Base-by-base conservation (phyloP, 202 grass and related monocot species). In the Sporobolus alterniflorus region DNA sequence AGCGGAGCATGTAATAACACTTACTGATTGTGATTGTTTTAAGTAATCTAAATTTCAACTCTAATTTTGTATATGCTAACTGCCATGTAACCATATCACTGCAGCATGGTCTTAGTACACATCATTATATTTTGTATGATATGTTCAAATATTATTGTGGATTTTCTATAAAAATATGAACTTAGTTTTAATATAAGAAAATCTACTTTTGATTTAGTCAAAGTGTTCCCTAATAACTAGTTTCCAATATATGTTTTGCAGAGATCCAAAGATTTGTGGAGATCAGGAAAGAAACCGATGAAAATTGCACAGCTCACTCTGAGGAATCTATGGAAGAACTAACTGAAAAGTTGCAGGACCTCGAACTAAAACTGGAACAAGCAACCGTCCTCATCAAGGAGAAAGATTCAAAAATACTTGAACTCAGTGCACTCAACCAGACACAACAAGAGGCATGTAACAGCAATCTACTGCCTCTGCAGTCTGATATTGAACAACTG, bases 241-340 rank as follows among this genome's bases (percentile, higher is more conserved):
- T 82, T 78, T 12, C 26, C 61, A 49, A 18, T 79, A 67, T 78
- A 64, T 83, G 28, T 83, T 71, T 77, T 83, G 39, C 91, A 99
- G 97, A 96, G 83, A 85, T 99, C 57, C 81, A 92, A 83, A 96
- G 92, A 69, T 89, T 93, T 41, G 50, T 77, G 39, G 88, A 90
- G 65, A 92, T 96, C 17, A 70, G 81, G 16, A 76, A 78, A 79
- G 89, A 89, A 59, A 52, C 34, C 15, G 76, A 47, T 3, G 84
- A 88, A 41, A 74, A 83, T 56, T 91, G 64, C 32, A 68, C 70
- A 44, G 73, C 26, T 55, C 31, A 91, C 66, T 18, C 48, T 51
- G 71, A 88, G 11, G 61, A 74, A 25, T 46, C 85, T 89, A 70
- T 62, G 62, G 67, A 90, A 83, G 83, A 92, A 61, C 80, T 79